Evolutionary conservation across 306 rosid species (phyloP).

Genomic region (Casuarina glauca): DNA sequence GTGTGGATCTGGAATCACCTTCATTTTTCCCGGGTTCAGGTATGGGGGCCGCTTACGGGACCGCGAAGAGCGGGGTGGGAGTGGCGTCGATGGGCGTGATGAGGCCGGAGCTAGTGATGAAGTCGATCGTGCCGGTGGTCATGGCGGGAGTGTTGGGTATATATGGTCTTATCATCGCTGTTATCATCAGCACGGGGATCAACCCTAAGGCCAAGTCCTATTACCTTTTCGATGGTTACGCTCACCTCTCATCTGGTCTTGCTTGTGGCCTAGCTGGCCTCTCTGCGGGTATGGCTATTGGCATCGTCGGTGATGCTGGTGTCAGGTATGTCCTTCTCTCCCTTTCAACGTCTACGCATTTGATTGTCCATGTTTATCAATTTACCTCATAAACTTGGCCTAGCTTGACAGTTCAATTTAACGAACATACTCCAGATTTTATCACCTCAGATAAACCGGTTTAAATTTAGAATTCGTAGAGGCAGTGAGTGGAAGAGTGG

Average conservation of each 20-base stretch:
- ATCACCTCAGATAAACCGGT: too few relatives aligned
- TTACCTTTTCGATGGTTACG: slow-evolving; percentile 62
- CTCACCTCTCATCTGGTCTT: slow-evolving; percentile 60
- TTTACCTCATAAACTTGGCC: background rate
- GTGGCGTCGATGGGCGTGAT: slow-evolving; percentile 69
- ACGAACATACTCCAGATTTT: too few relatives aligned
- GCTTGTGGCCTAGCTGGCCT: slow-evolving; percentile 67
- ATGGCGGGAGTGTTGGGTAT: slow-evolving; percentile 67
- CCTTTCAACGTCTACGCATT: background rate
- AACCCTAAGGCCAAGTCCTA: slow-evolving; percentile 66
- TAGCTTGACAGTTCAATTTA: background rate
- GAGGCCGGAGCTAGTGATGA: slow-evolving; percentile 70
- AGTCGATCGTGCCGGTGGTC: slow-evolving; percentile 65
- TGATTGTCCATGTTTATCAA: background rate
- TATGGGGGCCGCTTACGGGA: slow-evolving; percentile 68
- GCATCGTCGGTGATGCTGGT: slow-evolving; percentile 67
- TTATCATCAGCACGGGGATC: slow-evolving; percentile 59
- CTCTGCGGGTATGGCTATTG: slow-evolving; percentile 66
- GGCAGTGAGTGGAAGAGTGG: too few relatives aligned
- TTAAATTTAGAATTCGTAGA: too few relatives aligned
- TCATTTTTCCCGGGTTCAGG: slow-evolving; percentile 26
- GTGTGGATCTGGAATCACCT: slow-evolving; percentile 16
- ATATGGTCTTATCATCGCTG: slow-evolving; percentile 59
- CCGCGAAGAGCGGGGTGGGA: slow-evolving; percentile 64
- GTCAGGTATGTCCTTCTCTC: slow-evolving; percentile 40